Evolutionary conservation across 768 basidiomycete genomes (phyloP), one percentile per base, ranked within the genome.

Genomic region (Pisolithus orientalis): DNA sequence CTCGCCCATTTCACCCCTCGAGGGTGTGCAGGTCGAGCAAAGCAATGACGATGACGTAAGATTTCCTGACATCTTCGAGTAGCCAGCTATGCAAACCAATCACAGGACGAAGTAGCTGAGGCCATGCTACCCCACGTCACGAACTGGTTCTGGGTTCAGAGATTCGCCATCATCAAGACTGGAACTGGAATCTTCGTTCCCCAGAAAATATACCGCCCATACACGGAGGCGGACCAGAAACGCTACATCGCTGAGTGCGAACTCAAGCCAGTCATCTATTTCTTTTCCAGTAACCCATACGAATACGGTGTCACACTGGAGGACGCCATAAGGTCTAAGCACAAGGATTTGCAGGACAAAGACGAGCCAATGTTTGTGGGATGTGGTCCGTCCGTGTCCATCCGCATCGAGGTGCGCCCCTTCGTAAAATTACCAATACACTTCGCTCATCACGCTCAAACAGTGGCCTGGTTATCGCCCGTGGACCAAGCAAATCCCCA

Each of bases 401-500:
- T 90, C 53, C 79, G 87, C 29, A 71, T 90, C 25, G 85, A 87
- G 75, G 87, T 83, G 58, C 59, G 78, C 56, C 40, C 39, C 6
- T 28, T 45, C 24, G 47, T 44, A 10, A 10, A 32, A 50, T 34
- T 28, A 45, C 25, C 50, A 44, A 44, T 14, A 13, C 40, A 21
- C 14, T 21, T 17, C 45, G 3, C 24, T 44, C 8, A 42, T 39
- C 47, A 28, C 25, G 1, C 40, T 52, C 53, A 21, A 54, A 16
- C 54, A 90, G 87, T 90, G 88, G 88, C 87, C 86, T 6, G 86
- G 88, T 1, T 90, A 90, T 58, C 71, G 80, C 29, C 76, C 80
- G 44, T 90, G 86, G 86, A 85, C 83, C 51, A 77, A 85, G 51
- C 88, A 90, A 62, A 90, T 90, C 54, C 88, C 88, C 7, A 90